Conservation (phyloP, 768 basidiomycete species). For the Suillus sp. region DNA sequence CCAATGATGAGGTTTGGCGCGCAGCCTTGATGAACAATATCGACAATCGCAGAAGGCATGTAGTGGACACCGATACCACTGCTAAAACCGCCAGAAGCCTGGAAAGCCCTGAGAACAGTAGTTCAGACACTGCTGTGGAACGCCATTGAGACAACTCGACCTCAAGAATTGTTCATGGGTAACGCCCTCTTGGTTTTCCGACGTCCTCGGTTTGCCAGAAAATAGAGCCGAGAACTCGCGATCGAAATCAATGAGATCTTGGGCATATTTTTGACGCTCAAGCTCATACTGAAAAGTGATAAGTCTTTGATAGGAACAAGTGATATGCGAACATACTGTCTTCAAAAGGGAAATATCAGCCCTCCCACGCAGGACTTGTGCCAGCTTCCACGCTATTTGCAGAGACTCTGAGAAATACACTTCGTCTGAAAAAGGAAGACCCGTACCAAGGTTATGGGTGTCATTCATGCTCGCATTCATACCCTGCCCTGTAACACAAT, state of each 20-base stretch:
- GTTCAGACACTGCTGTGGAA: slow-evolving; percentile 4
- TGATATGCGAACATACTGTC: slow-evolving; percentile 35
- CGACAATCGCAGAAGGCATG: slow-evolving; percentile 37
- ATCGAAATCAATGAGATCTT: slow-evolving; percentile 75
- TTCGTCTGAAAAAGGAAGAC: not conserved
- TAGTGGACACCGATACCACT: slow-evolving; percentile 45
- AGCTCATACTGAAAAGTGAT: slow-evolving; percentile 56
- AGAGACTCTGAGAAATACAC: not conserved
- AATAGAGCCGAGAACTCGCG: slow-evolving; percentile 65
- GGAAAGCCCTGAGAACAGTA: slow-evolving; percentile 33
- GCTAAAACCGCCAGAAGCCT: slow-evolving; percentile 40
- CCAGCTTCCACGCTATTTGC: slow-evolving; percentile 47
- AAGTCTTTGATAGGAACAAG: not conserved
- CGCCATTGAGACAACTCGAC: slow-evolving; percentile 22
- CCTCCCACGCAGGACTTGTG: slow-evolving; percentile 46
- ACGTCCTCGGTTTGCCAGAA: slow-evolving; percentile 63
- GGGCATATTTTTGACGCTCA: slow-evolving; percentile 68
- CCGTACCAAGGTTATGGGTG: slow-evolving; percentile 64
- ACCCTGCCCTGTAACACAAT: slow-evolving; percentile 55
- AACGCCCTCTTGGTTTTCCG: slow-evolving; percentile 37
- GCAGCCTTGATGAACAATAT: slow-evolving; percentile 30
- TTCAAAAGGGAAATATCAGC: slow-evolving; percentile 40
- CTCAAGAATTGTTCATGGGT: slow-evolving; percentile 39
- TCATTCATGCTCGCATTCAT: slow-evolving; percentile 82
- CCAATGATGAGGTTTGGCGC: slow-evolving; percentile 39